Evolutionary conservation across 495 filamentous ascomycete genomes (phyloP).

Genomic region (Lophiotrema nucula): DNA sequence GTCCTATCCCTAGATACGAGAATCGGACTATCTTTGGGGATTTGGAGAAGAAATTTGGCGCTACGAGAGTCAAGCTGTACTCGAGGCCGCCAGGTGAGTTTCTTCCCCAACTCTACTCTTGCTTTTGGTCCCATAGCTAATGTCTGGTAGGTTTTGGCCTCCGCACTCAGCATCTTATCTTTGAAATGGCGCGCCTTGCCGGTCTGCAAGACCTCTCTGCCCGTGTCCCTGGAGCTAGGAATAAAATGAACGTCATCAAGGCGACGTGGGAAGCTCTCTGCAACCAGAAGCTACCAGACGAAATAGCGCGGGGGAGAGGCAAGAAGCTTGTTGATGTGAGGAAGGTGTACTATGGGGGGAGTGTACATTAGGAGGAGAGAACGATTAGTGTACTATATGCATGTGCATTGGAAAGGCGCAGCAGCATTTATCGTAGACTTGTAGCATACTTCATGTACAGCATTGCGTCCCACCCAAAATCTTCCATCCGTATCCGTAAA

Average conservation of each 20-base stretch:
- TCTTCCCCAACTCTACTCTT: too few species aligned
- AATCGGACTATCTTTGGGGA: slow-evolving; percentile 85
- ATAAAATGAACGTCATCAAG: slow-evolving; percentile 96
- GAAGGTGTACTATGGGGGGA: slow-evolving; percentile 94
- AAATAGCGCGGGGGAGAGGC: slow-evolving; percentile 79
- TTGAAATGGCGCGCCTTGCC: slow-evolving; percentile 79
- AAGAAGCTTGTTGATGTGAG: slow-evolving; percentile 94
- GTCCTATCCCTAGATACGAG: slow-evolving; percentile 85
- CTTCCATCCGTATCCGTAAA: too few species aligned
- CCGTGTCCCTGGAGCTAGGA: slow-evolving; percentile 71
- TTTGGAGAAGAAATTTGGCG: slow-evolving; percentile 80
- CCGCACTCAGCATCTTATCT: slow-evolving; percentile 84
- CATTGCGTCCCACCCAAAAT: too few species aligned
- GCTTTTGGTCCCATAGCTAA: too few species aligned
- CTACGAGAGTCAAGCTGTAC: slow-evolving; percentile 74
- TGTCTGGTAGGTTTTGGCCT: slow-evolving; percentile 84
- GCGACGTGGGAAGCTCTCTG: slow-evolving; percentile 78
- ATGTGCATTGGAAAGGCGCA: slow-evolving; percentile 5
- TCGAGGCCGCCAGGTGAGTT: slow-evolving; percentile 81
- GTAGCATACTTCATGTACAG: slow-evolving; percentile 3
- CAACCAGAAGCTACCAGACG: slow-evolving; percentile 81
- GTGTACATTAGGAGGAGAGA: slow-evolving; percentile 43
- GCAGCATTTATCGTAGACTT: slow-evolving; percentile 3
- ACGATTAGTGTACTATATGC: not conserved
- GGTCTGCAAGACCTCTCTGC: slow-evolving; percentile 86